Evolutionary conservation across 2,329 filamentous ascomycete genomes (phyloP).

Genomic region (Neophaeococcomyces aloes): DNA sequence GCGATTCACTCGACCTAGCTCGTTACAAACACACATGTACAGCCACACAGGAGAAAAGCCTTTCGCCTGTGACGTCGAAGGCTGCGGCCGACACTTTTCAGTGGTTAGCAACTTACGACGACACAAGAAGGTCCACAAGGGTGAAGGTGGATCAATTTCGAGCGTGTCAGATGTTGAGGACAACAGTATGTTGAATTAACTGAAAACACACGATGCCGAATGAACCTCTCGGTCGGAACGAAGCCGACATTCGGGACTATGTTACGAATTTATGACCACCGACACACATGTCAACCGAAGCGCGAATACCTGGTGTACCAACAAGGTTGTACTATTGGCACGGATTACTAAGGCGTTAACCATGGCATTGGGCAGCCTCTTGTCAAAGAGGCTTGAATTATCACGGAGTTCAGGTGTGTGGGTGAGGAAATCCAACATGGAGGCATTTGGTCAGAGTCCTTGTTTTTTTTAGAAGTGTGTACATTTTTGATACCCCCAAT

Average conservation of each 20-base stretch:
- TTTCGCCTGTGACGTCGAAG: conserved; percentile 87
- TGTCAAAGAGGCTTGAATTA: background rate
- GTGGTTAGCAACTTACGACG: conserved; percentile 91
- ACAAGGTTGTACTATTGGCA: background rate
- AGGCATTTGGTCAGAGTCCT: background rate
- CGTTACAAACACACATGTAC: conserved; percentile 95
- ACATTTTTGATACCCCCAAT: conserved; percentile 8
- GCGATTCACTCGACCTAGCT: conserved; percentile 88
- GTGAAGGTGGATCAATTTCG: conserved; percentile 26
- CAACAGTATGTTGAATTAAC: conserved; percentile 3
- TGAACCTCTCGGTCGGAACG: background rate
- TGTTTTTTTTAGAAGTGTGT: conserved; percentile 6
- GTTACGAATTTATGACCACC: conserved; percentile 2
- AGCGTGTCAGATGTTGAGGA: conserved; percentile 21
- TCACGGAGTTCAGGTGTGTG: background rate
- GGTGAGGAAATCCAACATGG: background rate
- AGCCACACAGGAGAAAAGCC: conserved; percentile 97
- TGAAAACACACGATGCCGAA: background rate
- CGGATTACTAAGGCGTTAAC: background rate
- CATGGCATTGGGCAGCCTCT: background rate
- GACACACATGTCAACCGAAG: background rate
- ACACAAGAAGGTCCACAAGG: conserved; percentile 93
- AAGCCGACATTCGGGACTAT: conserved; percentile 1
- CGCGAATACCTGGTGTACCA: conserved; percentile 1
- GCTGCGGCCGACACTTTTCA: conserved; percentile 90